Evolutionary conservation across 768 basidiomycete genomes (phyloP), one percentile per base, ranked within the genome.

Genomic region (Macrolepiota fuliginosa): DNA sequence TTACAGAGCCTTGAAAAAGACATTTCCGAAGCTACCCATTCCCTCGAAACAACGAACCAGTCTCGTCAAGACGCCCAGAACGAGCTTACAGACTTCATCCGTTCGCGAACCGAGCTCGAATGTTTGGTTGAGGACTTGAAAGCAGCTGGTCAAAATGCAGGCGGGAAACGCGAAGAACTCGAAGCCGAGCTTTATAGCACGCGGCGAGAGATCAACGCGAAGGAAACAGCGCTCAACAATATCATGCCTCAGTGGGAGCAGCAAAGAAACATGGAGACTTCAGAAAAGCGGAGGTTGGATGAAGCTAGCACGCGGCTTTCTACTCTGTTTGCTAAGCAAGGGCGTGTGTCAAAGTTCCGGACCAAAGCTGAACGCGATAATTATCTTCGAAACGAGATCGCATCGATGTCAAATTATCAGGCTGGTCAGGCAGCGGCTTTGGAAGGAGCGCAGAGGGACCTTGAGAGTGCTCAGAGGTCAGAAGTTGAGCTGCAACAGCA

Each of bases 241-340:
- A 65, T 97, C 11, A 64, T 84, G 11, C 92, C 95, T 0, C 80
- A 84, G 46, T 95, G 90, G 86, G 87, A 86, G 69, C 76, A 78
- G 17, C 79, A 83, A 19, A 80, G 85, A 40, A 73, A 70, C 1
- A 74, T 69, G 47, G 87, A 83, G 73, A 74, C 70, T 50, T 69
- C 80, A 49, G 85, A 89, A 75, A 83, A 84, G 68, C 82, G 84
- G 52, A 83, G 79, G 27, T 79, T 97, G 65, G 94, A 96, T 63
- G 86, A 88, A 42, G 87, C 87, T 0, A 85, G 83, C 54, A 88
- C 91, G 1, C 83, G 80, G 50, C 76, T 98, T 2, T 80, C 83
- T 0, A 84, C 90, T 0, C 78, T 99, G 1, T 94, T 90, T 69
- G 88, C 91, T 2, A 98, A 98, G 70, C 94, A 94, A 71, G 95